These are phyloP conservation scores for Aquilaria malaccensis DNA, from an alignment of 345 rosid genomes.

Conservation along the genomic window DNA sequence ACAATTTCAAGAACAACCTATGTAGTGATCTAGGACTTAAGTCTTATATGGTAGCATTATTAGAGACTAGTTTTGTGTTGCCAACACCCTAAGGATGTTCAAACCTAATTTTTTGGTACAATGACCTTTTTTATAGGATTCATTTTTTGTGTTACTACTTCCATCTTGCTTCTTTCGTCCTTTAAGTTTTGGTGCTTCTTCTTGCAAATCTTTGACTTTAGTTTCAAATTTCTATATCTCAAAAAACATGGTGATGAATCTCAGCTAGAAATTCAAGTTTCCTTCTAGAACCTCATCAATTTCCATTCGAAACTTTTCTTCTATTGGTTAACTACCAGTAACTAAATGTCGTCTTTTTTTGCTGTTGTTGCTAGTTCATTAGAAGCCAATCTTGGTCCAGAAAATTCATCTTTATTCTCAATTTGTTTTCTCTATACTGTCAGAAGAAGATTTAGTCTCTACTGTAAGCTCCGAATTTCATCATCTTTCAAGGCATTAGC, in stretches of 20 bases:
- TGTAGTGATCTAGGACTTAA: too few species aligned
- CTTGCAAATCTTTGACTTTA: conserved; percentile 56
- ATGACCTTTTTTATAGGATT: too few species aligned
- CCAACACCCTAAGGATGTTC: too few species aligned
- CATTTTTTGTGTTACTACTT: conserved; percentile 21
- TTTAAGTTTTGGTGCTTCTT: conserved; percentile 45
- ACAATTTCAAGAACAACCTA: too few species aligned
- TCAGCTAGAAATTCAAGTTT: conserved; percentile 63
- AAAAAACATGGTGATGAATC: conserved; percentile 57
- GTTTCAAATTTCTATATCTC: conserved; percentile 70
- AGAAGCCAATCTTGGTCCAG: neutral
- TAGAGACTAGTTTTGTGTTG: too few species aligned
- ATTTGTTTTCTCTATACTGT: conserved; percentile 9
- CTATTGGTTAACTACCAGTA: conserved; percentile 24
- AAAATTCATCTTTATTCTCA: too few species aligned
- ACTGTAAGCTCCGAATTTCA: conserved; percentile 42
- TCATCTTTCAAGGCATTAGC: conserved; percentile 58
- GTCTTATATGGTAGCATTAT: too few species aligned
- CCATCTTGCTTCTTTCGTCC: conserved; percentile 47
- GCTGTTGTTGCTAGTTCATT: conserved; percentile 17
- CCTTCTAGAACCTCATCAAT: conserved; percentile 65
- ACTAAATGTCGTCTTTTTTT: conserved; percentile 22
- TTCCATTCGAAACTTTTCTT: conserved; percentile 38
- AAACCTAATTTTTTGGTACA: too few species aligned
- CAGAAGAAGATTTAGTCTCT: conserved; percentile 54